Percentiles rank a stretch among this genome's conserved stretches.
Conservation (phyloP, 163 green algal species). For the Chlamydomonas reinhardtii region DNA sequence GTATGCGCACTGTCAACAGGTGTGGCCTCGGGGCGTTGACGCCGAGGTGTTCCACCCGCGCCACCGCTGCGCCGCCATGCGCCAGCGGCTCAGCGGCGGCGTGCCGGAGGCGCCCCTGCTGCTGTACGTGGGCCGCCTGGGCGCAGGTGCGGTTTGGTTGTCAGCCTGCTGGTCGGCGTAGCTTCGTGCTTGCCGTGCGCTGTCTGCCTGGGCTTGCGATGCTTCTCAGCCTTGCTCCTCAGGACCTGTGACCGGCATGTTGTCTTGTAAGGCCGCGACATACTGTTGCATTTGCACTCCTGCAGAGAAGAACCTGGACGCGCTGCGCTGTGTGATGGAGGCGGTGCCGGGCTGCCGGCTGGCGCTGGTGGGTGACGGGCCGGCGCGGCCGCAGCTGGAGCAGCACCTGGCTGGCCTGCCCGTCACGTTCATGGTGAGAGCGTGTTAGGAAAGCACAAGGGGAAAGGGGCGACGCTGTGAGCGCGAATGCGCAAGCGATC, state of each 20-base stretch:
- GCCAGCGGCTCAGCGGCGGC: conserved; percentile 76
- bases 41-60: conserved; percentile 91
- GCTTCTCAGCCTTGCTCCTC: no score
- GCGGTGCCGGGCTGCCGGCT: conserved; percentile 72
- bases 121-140: conserved; percentile 95
- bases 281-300: no score
- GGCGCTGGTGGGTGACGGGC: conserved; percentile 97
- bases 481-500: no score
- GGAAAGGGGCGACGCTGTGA: not conserved
- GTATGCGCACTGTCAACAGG: conserved; percentile 58
- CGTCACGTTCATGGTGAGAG: conserved; percentile 27
- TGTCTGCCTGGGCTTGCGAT: no score
- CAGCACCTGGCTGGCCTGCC: conserved; percentile 67
- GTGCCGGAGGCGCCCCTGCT: conserved; percentile 86
- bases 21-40: conserved; percentile 94
- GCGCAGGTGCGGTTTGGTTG: conserved; percentile 60
- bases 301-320: conserved; percentile 95
- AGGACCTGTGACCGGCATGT: no score
- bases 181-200: no score
- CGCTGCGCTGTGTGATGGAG: conserved; percentile 85
- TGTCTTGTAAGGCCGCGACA: no score
- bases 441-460: no score
- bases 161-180: no score
- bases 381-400: conserved; percentile 86
- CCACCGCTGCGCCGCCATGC: conserved; percentile 80